Percentiles rank a stretch among this genome's conserved stretches.
Conservation (phyloP, 805 yeast species). For the Teunomyces funiuensis region DNA sequence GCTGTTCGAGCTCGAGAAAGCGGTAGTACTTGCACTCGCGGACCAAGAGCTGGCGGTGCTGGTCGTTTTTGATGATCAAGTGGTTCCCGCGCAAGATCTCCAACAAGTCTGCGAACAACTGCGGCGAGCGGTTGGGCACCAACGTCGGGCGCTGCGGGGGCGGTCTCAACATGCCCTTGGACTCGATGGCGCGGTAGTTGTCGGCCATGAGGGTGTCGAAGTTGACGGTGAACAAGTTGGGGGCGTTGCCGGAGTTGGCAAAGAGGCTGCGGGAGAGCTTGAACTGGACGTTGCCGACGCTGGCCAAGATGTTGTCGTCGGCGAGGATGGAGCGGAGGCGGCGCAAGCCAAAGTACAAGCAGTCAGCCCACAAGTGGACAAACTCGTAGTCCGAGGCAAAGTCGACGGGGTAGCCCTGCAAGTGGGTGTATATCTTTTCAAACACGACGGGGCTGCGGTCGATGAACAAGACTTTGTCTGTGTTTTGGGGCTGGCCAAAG, state of each 20-base stretch:
- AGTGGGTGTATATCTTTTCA: conserved; percentile 62
- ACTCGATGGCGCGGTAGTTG: conserved; percentile 36
- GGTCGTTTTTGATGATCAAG: conserved; percentile 47
- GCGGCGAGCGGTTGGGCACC: conserved; percentile 51
- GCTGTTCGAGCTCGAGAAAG: conserved; percentile 72
- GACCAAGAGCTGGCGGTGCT: conserved; percentile 56
- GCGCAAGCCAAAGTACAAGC: conserved; percentile 67
- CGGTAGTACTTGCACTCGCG: conserved; percentile 78
- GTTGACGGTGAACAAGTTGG: conserved; percentile 73
- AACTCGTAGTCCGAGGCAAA: conserved; percentile 61
- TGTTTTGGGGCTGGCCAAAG: conserved; percentile 46
- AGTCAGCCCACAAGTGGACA: conserved; percentile 64
- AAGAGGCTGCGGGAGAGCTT: conserved; percentile 58
- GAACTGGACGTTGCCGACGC: conserved; percentile 61
- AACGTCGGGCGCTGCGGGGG: conserved; percentile 70
- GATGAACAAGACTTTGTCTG: conserved; percentile 51
- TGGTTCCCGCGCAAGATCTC: conserved; percentile 55
- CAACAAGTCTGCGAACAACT: conserved; percentile 55
- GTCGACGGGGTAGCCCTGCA: conserved; percentile 75
- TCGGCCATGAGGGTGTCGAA: conserved; percentile 52
- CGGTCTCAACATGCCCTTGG: conserved; percentile 61
- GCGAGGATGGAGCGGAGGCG: conserved; percentile 49
- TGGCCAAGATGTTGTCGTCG: conserved; percentile 55
- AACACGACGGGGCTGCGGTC: conserved; percentile 76
- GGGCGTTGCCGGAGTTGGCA: conserved; percentile 62